These are phyloP conservation scores for Moricandia moricandioides DNA, from an alignment of 345 rosid species.

Conservation along the genomic window DNA sequence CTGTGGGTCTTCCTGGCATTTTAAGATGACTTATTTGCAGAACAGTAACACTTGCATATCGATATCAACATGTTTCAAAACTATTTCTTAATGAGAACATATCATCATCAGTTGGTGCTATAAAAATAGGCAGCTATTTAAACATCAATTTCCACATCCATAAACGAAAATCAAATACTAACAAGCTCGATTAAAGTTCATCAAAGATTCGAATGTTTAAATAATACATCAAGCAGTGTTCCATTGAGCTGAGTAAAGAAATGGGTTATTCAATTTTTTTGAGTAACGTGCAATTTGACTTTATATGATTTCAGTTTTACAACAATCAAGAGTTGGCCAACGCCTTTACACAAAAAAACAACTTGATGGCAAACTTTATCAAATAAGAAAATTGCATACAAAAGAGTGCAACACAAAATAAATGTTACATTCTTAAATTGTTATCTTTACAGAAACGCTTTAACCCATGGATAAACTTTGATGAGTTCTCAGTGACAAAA, in stretches of 20 bases:
- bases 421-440: not conserved
- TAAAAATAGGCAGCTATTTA: no score
- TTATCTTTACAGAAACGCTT: not conserved
- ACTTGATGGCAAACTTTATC: not conserved
- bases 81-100: not conserved
- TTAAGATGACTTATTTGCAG: no score
- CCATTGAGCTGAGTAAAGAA: not conserved
- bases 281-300: not conserved
- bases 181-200: not conserved
- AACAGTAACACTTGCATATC: not conserved
- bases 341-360: not conserved
- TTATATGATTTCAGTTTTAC: not conserved
- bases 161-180: not conserved
- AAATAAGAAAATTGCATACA: not conserved
- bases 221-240: not conserved
- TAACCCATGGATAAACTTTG: slow-evolving; percentile 2
- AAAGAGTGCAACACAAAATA: not conserved
- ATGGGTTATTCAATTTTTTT: not conserved
- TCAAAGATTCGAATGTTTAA: not conserved
- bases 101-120: not conserved
- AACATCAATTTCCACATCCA: not conserved
- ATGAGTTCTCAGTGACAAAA: no score
- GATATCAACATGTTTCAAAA: not conserved
- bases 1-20: not conserved
- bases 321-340: not conserved